Evolutionary conservation across 371 early-diverging fungal species (phyloP).

Genomic region (Umbelopsis sp.): DNA sequence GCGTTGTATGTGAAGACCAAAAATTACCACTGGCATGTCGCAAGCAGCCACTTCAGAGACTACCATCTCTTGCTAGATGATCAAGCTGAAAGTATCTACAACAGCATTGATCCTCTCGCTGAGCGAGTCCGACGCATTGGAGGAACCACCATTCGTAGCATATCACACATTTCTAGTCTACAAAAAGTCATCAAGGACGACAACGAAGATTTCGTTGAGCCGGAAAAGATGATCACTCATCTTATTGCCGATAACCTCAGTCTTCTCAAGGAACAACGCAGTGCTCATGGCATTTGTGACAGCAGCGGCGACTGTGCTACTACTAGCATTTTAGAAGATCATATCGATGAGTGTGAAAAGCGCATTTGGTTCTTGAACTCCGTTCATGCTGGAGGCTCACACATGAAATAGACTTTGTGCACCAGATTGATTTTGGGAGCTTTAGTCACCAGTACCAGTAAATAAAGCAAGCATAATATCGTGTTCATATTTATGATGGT

Average conservation of each 20-base stretch:
- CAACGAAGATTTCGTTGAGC: slow-evolving; percentile 17
- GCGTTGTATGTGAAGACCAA: slow-evolving; percentile 19
- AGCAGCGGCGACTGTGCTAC: slow-evolving; percentile 13
- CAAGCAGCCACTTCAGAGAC: slow-evolving; percentile 21
- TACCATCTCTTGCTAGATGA: slow-evolving; percentile 20
- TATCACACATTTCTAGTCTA: slow-evolving; percentile 17
- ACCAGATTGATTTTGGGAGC: background rate
- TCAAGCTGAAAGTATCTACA: slow-evolving; percentile 7
- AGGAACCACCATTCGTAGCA: slow-evolving; percentile 14
- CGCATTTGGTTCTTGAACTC: slow-evolving; percentile 19
- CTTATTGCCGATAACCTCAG: slow-evolving; percentile 16
- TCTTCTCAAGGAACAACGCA: slow-evolving; percentile 20
- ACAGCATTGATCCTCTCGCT: slow-evolving; percentile 14
- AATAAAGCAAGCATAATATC: too few relatives aligned
- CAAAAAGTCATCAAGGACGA: slow-evolving; percentile 20
- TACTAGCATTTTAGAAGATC: slow-evolving; percentile 13
- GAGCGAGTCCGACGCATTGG: slow-evolving; percentile 22
- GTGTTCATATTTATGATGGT: too few relatives aligned
- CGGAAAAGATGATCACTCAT: slow-evolving; percentile 19
- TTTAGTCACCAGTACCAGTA: too few relatives aligned
- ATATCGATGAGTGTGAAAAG: slow-evolving; percentile 17
- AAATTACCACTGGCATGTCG: slow-evolving; percentile 21
- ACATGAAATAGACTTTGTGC: background rate
- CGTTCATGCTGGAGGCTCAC: slow-evolving; percentile 9
- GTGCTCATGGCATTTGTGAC: background rate